Evolutionary conservation across 2,329 filamentous ascomycete genomes (phyloP), one percentile per base, ranked within the genome.

Genomic region (Verticillium tricorpus): DNA sequence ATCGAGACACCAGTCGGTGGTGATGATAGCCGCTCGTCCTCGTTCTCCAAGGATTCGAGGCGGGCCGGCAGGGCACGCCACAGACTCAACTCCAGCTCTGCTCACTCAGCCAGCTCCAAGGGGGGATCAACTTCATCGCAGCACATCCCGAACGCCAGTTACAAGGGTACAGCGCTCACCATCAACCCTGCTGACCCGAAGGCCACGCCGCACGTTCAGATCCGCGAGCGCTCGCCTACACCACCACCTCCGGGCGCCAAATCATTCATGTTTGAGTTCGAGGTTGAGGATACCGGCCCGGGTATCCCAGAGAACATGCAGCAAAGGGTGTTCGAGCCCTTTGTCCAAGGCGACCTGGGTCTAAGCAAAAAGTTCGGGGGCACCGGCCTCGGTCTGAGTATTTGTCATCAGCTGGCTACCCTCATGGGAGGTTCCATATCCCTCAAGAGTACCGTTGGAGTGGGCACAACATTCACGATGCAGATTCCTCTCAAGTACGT

Each of bases 281-380:
- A 96, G 71, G 92, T 97, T 1, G 84, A 92, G 71, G 93, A 97
- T 67, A 94, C 89, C 0, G 93, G 93, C 0, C 93, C 92, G 0
- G 93, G 93, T 32, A 96, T 97, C 61, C 86, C 92, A 0, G 84
- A 88, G 7, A 79, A 89, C 65, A 85, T 96, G 73, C 92, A 93
- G 68, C 81, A 91, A 61, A 89, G 89, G 67, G 92, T 97, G 11
- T 97, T 97, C 71, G 93, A 97, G 73, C 93, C 93, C 0, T 97
- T 97, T 70, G 91, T 97, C 0, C 93, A 97, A 74, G 93, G 91
- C n/a, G 93, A 97, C 71, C 78, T 95, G 1, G 91, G 92, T 1
- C 77, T 97, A 17, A 96, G 90, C 78, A 96, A 92, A 74, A 95
- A 95, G 70, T 96, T 89, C 71, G 92, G 92, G 19, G 93, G 93